Conservation (phyloP, 306 rosid genomes). For the Casuarina equisetifolia region DNA sequence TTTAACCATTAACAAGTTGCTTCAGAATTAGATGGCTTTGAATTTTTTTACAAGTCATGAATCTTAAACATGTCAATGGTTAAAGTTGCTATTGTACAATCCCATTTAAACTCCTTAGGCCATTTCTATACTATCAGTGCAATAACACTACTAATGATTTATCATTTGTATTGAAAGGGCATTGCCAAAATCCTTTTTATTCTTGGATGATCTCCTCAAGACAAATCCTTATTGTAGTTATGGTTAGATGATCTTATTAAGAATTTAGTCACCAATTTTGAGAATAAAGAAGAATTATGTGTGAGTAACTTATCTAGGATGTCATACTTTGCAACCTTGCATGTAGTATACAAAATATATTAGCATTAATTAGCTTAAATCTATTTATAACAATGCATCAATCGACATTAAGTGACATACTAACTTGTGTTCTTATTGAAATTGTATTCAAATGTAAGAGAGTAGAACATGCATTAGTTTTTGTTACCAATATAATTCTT, state of each 20-base stretch:
- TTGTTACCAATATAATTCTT: not conserved
- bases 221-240: not conserved
- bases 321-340: conserved; percentile 69
- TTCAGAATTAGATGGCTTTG: no score
- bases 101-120: no score
- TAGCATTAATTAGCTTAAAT: not conserved
- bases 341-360: conserved; percentile 36
- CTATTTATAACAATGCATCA: not conserved
- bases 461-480: not conserved
- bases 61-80: not conserved
- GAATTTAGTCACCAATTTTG: conserved; percentile 78
- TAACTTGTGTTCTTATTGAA: not conserved
- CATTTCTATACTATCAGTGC: not conserved
- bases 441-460: not conserved
- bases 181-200: no score
- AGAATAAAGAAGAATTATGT: conserved; percentile 63
- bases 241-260: conserved; percentile 59
- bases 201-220: no score
- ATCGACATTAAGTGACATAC: not conserved
- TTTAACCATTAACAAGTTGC: not conserved
- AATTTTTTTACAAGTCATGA: not conserved
- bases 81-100: not conserved
- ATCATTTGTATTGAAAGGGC: no score
- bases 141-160: not conserved
- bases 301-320: conserved; percentile 57